Evolutionary conservation across 441 rosid genomes (phyloP), one percentile per base, ranked within the genome.

Genomic region (Populus hybrid): DNA sequence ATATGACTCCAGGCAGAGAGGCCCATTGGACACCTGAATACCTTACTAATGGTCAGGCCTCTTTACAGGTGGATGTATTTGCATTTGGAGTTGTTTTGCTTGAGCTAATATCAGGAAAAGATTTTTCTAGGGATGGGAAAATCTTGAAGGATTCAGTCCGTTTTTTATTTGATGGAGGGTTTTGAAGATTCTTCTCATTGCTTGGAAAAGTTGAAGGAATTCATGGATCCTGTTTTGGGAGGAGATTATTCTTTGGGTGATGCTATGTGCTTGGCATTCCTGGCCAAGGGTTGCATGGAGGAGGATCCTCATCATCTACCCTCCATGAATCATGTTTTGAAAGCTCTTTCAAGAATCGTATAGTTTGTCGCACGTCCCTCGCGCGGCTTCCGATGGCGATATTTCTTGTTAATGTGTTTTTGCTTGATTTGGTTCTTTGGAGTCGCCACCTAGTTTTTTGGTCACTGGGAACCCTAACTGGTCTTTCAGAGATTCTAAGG

Each of bases 201-300:
- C 72, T 42, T 77, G 76, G 82, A 79, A 14, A 83, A 79, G 72
- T 28, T 83, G 76, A 72, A 61, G 42, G 69, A 69, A 26, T 81
- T 85, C 65, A 73, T 81, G 76, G 85, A 85, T 76, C 79, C 84
- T 7, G 71, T 66, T 70, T 63, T 85, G 82, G 79, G 70, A 9
- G 79, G 79, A 21, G 64, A 76, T 24, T 80, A 80, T 74, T 81
- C 67, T 64, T 35, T 78, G 57, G 76, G 72, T n/a, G 83, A 85
- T 38, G 84, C 80, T 46, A 18, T 81, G 21, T 81, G 83, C 35
- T 65, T 81, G 71, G 30, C 65, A 19, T 35, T 79, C 38, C 77
- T 83, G 78, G 87, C 85, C 0, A 83, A 79, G 85, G 82, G 83
- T 59, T 85, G 87, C 66, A 70, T 79, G 30, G 30, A 28, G 72